Evolutionary conservation across 2,329 filamentous ascomycete species (phyloP), one percentile per base, ranked within the genome.

Genomic region (Fusarium sp.): DNA sequence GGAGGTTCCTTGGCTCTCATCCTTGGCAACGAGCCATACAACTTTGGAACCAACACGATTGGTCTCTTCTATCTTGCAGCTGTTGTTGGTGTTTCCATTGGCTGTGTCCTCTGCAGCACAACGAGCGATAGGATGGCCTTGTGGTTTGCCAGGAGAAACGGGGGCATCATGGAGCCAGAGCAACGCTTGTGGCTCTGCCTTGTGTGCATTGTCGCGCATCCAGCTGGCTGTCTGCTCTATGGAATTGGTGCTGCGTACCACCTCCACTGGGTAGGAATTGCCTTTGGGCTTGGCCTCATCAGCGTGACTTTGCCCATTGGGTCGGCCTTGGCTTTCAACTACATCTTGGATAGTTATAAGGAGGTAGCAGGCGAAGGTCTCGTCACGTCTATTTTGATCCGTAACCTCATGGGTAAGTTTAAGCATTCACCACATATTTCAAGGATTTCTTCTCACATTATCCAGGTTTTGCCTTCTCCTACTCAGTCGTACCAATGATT

Each of bases 91-190:
- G 35, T 79, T 1, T 68, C 78, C 0, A 77, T 79, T 0, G 77
- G 77, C 3, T 69, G 77, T 13, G 75, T 79, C 3, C 64, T 79
- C 0, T 68, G 75, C 10, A 76, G 76, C 68, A 2, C 52, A 2
- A 57, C 52, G 1, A 57, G 52, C n/a, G 77, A 79, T 41, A 57
- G 59, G 0, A 45, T 78, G 18, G 65, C 71, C 5, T 18, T 79
- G 9, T 61, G 57, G 39, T 67, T 79, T n/a, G 69, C 77, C 1
- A 70, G 76, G 4, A 64, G 72, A n/a, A 79, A 77, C 18, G 67
- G 68, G 4, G 77, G 77, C 1, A 67, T 79, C 6, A 77, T 76
- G 69, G 77, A 79, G 18, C 77, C 77, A 2, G 77, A 79, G 37
- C 75, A 79, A 13, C 76, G 77, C 0, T 64, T 79, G 1, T 79